Conservation (phyloP, 148 eudicot genomes). For the Gaultheria prostrata region DNA sequence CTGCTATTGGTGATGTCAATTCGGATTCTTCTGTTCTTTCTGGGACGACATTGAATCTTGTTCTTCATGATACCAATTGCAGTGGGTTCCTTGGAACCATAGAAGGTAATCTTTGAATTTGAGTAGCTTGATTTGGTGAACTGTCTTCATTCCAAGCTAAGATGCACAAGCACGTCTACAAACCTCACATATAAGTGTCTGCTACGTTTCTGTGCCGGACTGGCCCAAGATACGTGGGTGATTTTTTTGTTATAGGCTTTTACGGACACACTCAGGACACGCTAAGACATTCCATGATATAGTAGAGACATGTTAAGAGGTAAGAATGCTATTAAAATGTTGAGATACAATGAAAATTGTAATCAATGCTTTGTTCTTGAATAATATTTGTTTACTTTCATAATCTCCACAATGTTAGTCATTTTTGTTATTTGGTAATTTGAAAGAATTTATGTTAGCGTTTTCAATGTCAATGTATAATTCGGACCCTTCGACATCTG, state of each 20-base stretch:
- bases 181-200: not conserved
- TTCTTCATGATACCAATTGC: constrained; percentile 66
- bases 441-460: not conserved
- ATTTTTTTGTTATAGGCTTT: not conserved
- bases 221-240: not conserved
- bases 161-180: not conserved
- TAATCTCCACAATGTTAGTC: not conserved
- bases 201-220: not conserved
- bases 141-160: not conserved
- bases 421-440: not conserved
- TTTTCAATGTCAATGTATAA: not conserved
- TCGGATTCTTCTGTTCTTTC: constrained; percentile 47
- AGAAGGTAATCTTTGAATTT: constrained; percentile 47
- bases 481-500: not conserved
- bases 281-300: not conserved
- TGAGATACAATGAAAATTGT: not conserved
- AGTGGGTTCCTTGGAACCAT: constrained; percentile 74
- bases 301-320: not conserved
- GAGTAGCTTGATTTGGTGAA: constrained; percentile 11
- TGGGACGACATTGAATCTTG: constrained; percentile 50
- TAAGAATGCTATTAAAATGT: not conserved
- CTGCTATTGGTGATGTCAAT: constrained; percentile 71
- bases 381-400: not conserved
- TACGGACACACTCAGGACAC: not conserved
- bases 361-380: not conserved